A percentile compares a stretch with the other conserved stretches of the same genome.
Conservation (phyloP, 2,329 filamentous ascomycete species). For the Paecilomyces dactylethromorphus region DNA sequence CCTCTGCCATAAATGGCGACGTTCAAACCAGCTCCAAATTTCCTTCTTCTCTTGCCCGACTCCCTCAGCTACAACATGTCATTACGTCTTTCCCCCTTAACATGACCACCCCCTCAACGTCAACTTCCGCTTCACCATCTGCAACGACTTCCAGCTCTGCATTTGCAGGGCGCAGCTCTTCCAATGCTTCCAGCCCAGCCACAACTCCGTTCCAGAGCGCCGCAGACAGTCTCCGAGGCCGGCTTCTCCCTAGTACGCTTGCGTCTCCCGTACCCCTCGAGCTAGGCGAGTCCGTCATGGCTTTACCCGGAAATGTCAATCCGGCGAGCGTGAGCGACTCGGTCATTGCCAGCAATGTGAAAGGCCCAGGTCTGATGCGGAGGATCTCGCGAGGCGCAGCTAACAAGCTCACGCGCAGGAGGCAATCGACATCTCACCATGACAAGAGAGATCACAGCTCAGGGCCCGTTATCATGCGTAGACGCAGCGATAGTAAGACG, state of each 20-base stretch:
- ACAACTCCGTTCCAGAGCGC: conserved; percentile 28
- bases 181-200: conserved; percentile 25
- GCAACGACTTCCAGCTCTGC: conserved; percentile 22
- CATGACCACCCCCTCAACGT: conserved; percentile 17
- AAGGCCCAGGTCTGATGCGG: conserved; percentile 67
- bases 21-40: conserved; percentile 30
- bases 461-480: conserved; percentile 78
- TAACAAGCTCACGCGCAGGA: conserved; percentile 61
- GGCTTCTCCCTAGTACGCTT: conserved; percentile 18
- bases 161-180: conserved; percentile 12
- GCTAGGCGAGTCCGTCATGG: conserved; percentile 65
- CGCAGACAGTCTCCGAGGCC: conserved; percentile 25
- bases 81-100: conserved; percentile 24
- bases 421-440: conserved; percentile 70
- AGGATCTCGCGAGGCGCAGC: conserved; percentile 76
- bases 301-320: conserved; percentile 34
- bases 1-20: conserved; percentile 31
- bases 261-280: conserved; percentile 52
- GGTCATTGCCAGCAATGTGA: conserved; percentile 42
- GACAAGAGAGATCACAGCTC: conserved; percentile 80
- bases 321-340: conserved; percentile 55
- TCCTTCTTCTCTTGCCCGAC: conserved; percentile 22
- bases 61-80: conserved; percentile 30
- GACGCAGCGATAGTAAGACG: conserved; percentile 83
- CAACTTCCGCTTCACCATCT: conserved; percentile 6